phyloP scores from a whole-genome alignment of 495 filamentous ascomycete genomes.

The Echria macrotheca region DNA sequence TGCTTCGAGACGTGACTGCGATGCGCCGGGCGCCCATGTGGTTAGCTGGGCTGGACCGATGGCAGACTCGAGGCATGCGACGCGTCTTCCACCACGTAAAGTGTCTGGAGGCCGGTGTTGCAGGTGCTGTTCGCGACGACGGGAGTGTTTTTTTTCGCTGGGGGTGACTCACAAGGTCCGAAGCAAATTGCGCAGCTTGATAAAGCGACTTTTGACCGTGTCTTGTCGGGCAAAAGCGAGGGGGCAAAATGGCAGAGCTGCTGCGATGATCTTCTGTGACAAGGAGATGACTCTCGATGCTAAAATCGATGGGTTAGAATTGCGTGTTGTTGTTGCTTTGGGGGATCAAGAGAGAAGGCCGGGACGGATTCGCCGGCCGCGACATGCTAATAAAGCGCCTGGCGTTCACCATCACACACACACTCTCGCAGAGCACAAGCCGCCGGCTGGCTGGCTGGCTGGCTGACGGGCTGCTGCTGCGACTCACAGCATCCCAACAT shows the following conservation, averaged over 20 bases:
- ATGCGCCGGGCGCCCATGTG: conserved; percentile 22
- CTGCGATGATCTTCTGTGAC: conserved; percentile 51
- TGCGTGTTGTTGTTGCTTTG: conserved; percentile 43
- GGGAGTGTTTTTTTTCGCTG: neutral
- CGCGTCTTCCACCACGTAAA: neutral
- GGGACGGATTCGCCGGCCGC: conserved; percentile 17
- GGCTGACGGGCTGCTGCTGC: neutral
- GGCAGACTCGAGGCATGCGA: conserved; percentile 16
- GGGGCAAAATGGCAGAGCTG: conserved; percentile 42
- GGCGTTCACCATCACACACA: conserved; percentile 6
- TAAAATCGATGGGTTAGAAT: conserved; percentile 34
- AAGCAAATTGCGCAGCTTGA: conserved; percentile 26
- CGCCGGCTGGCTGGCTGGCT: conserved; percentile 3
- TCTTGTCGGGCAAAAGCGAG: conserved; percentile 30
- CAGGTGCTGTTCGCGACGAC: conserved; percentile 1
- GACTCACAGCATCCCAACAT: neutral
- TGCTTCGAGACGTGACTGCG: conserved; percentile 46
- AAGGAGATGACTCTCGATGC: conserved; percentile 44
- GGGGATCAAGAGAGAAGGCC: conserved; percentile 29
- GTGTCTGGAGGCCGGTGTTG: no score
- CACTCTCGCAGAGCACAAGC: neutral
- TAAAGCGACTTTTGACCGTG: conserved; percentile 32
- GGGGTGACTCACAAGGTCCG: conserved; percentile 35
- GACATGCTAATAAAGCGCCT: conserved; percentile 19
- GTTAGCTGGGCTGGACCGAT: conserved; percentile 16